A percentile compares a stretch with the other conserved stretches of the same genome.
Evolutionary conservation across 2,329 filamentous ascomycete species (phyloP).

Genomic region (Sporothrix pseudoabietina): DNA sequence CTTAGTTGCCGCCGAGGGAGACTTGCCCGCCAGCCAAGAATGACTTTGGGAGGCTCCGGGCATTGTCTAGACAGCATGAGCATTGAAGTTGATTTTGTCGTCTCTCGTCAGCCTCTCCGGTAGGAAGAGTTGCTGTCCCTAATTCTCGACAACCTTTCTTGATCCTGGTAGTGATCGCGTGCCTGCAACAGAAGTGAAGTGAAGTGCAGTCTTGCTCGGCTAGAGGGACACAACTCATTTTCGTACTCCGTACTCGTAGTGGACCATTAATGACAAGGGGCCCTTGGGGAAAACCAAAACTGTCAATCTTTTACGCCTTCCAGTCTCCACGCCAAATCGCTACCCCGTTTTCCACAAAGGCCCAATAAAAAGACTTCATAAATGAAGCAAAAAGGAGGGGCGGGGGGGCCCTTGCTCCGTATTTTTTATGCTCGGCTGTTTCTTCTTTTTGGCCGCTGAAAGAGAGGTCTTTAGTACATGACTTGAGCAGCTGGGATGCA

Average conservation of each 20-base stretch:
- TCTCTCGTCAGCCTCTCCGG: not conserved
- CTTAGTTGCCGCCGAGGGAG: not conserved
- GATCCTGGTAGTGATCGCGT: not conserved
- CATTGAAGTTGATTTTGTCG: not conserved
- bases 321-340: not conserved
- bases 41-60: not conserved
- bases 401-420: slow-evolving; percentile 5
- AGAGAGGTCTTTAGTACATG: not conserved
- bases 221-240: not conserved
- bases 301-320: slow-evolving; percentile 8
- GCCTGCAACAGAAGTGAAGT: too few species aligned
- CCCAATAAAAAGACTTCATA: not conserved
- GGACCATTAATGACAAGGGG: not conserved
- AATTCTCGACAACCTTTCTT: not conserved
- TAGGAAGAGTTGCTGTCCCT: not conserved
- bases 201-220: not conserved
- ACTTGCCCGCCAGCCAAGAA: not conserved
- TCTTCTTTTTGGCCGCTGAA: not conserved
- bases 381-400: not conserved
- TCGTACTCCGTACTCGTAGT: not conserved
- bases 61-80: not conserved
- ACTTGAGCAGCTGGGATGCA: not conserved
- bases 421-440: not conserved
- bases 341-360: not conserved
- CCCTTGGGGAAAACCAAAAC: not conserved